Conservation (phyloP, 202 grass and related monocot species). For the Panicum virgatum region DNA sequence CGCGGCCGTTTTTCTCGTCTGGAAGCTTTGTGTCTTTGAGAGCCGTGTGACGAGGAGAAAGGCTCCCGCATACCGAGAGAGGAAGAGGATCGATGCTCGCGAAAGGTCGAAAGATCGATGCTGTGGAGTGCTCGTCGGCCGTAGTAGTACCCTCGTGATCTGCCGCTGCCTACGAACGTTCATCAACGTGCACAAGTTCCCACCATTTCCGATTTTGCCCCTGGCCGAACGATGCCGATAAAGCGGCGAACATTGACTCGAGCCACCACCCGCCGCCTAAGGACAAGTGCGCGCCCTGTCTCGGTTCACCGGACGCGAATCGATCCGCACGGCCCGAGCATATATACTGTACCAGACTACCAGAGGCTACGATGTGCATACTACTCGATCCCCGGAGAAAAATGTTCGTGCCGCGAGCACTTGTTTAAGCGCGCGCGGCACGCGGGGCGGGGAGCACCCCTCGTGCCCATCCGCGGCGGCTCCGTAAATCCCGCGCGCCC, state of each 20-base stretch:
- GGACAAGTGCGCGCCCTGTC: not conserved
- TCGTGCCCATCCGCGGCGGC: slow-evolving; percentile 30
- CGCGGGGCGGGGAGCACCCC: slow-evolving; percentile 45
- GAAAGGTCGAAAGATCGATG: not conserved
- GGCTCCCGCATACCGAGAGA: not conserved
- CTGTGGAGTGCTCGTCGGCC: too few relatives aligned
- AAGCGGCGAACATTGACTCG: not conserved
- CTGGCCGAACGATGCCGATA: slow-evolving; percentile 27
- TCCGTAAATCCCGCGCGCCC: slow-evolving; percentile 39
- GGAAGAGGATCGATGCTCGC: slow-evolving; percentile 12
- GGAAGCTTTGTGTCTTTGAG: not conserved
- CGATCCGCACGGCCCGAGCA: not conserved
- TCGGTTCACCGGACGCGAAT: not conserved
- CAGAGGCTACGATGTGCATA: not conserved
- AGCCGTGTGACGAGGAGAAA: not conserved
- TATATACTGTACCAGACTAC: too few relatives aligned
- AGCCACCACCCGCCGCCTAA: not conserved
- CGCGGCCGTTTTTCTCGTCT: not conserved
- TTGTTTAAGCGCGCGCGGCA: slow-evolving; percentile 28
- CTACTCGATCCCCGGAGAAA: not conserved
- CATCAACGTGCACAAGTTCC: not conserved
- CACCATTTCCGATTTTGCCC: not conserved
- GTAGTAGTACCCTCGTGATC: too few relatives aligned
- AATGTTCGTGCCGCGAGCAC: not conserved
- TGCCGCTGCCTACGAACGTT: not conserved